Evolutionary conservation across 148 eudicot genomes (phyloP), one percentile per base, ranked within the genome.

Genomic region (Rhododendron simsii): DNA sequence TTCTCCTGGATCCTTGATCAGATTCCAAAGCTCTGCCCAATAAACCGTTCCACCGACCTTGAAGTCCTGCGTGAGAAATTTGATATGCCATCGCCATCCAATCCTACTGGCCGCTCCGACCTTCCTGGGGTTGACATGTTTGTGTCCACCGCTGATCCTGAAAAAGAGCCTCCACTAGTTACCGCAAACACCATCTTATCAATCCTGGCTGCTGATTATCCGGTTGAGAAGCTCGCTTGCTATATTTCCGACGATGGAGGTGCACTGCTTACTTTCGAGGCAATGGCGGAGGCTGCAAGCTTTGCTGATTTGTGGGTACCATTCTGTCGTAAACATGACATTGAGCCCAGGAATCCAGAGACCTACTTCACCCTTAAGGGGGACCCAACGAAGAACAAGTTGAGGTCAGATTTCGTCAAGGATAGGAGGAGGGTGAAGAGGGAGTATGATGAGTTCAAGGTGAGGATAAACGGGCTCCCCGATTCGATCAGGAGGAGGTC

Each of bases 221-320:
- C 98, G 0, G 98, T 94, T 1, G 96, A 96, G 84, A 94, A 96
- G 90, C 45, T 93, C 16, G 86, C 98, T 35, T 94, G 98, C 84
- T 96, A 96, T 67, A 74, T 96, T 53, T 96, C 98, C 0, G 98
- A 96, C 75, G 98, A 96, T 67, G 98, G 98, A 16, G 98, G 98
- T 7, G 98, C 98, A 41, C 90, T 94, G 1, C 89, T 94, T 18
- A 96, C 94, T 11, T 95, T 95, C 48, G 98, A 95, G 80, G 97
- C 98, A 28, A 92, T 95, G 97, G 98, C 98, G 0, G 98, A 96
- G 87, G 98, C 98, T 30, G 93, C 94, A 14, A 93, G 96, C 37
- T 96, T 96, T 71, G 98, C 98, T 7, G 95, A 96, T 84, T 28
- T 94, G 73, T 96, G 98, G 98, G 98, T 96, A 37, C 98, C 98